These are phyloP conservation scores for Rhizopogon roseolus DNA, from an alignment of 768 basidiomycete species.

Conservation along the genomic window DNA sequence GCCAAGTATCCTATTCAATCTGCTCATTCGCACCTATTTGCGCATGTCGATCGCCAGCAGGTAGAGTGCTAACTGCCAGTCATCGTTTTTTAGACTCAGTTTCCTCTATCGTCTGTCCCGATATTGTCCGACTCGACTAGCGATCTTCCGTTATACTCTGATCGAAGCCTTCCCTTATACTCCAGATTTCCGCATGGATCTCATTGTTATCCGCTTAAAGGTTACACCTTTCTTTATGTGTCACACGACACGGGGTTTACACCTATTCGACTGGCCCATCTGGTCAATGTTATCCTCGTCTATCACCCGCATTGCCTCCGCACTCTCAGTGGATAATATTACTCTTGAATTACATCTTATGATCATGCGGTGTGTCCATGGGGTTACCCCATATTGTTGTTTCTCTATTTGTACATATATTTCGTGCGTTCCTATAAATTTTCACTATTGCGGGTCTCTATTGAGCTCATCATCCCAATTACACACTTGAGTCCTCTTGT, in stretches of 20 bases:
- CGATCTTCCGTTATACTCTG: background rate
- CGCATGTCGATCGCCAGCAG: background rate
- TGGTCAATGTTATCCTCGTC: conserved; percentile 1
- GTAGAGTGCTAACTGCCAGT: no score
- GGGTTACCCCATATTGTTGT: background rate
- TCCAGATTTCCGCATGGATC: no score
- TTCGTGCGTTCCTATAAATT: conserved; percentile 20
- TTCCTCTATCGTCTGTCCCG: background rate
- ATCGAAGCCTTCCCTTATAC: background rate
- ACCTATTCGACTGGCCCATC: background rate
- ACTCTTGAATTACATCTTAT: background rate
- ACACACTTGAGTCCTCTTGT: background rate
- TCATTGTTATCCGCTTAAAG: background rate
- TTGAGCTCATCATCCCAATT: background rate
- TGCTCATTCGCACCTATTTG: background rate
- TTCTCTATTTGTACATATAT: conserved; percentile 3
- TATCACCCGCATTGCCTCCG: background rate
- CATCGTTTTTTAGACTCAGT: background rate
- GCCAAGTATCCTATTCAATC: background rate
- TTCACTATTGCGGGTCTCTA: background rate
- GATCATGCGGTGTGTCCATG: background rate
- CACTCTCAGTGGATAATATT: background rate
- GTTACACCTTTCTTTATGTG: background rate
- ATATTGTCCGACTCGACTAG: background rate
- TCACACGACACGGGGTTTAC: background rate